These are phyloP conservation scores for Isochrysis galbana DNA, from an alignment of 78 protist genomes.

Conservation along the genomic window DNA sequence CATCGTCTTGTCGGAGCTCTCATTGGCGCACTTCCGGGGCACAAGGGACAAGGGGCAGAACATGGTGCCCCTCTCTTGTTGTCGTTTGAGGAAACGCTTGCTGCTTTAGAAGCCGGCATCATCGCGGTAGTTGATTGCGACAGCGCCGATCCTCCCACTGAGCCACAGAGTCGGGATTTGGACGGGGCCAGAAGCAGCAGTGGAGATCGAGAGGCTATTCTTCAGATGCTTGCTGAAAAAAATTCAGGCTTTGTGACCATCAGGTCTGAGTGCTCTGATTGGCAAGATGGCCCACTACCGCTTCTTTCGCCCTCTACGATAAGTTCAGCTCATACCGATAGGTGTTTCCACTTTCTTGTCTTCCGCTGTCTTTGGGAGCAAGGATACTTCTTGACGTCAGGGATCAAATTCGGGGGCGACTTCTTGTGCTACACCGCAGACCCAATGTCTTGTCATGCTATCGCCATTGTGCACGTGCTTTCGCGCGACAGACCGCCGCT, in stretches of 20 bases:
- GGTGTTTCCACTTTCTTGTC: background rate
- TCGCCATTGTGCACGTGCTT: background rate
- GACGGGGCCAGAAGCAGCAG: background rate
- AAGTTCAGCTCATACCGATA: background rate
- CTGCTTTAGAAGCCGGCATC: background rate
- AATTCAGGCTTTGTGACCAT: background rate
- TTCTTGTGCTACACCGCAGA: background rate
- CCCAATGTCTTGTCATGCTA: background rate
- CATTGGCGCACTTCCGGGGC: background rate
- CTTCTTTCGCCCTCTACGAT: background rate
- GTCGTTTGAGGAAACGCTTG: background rate
- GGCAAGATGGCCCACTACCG: background rate
- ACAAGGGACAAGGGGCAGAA: background rate
- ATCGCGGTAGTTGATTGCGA: background rate
- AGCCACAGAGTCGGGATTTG: background rate
- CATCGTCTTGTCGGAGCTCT: background rate
- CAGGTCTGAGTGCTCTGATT: background rate
- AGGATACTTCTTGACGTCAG: background rate
- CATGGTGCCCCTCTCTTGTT: background rate
- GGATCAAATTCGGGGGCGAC: background rate
- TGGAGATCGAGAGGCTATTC: background rate
- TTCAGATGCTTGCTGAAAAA: background rate
- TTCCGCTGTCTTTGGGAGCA: background rate
- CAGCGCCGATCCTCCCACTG: background rate
- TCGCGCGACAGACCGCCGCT: too few relatives aligned